Conservation (phyloP, 1,284 basidiomycete genomes). For the Cryptococcus sp. region DNA sequence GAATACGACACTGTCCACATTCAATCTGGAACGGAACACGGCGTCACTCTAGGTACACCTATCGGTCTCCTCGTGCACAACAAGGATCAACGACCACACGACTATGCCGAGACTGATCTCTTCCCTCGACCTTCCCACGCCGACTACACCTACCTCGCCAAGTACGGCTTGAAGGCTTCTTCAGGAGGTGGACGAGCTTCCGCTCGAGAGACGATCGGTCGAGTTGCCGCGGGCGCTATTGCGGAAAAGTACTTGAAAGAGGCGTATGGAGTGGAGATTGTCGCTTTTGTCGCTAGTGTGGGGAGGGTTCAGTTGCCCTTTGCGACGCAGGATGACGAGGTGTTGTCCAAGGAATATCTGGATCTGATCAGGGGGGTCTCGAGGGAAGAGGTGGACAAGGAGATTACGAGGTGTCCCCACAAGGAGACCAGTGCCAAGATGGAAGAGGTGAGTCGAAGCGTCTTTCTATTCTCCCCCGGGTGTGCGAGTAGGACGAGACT, state of each 20-base stretch:
- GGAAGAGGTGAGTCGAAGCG: slow-evolving; percentile 59
- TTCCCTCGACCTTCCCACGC: slow-evolving; percentile 97
- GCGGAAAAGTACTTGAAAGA: slow-evolving; percentile 92
- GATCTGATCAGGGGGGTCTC: slow-evolving; percentile 73
- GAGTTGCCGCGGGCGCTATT: slow-evolving; percentile 96
- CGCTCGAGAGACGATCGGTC: slow-evolving; percentile 94
- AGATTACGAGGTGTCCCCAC: slow-evolving; percentile 87
- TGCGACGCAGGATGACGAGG: slow-evolving; percentile 66
- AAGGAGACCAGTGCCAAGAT: slow-evolving; percentile 79
- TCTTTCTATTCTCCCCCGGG: not conserved
- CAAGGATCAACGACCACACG: slow-evolving; percentile 96
- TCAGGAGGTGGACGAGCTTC: slow-evolving; percentile 91
- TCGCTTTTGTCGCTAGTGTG: slow-evolving; percentile 94
- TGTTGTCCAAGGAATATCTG: slow-evolving; percentile 76
- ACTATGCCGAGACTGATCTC: slow-evolving; percentile 96
- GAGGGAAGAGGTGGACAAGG: slow-evolving; percentile 81
- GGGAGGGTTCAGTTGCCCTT: slow-evolving; percentile 77
- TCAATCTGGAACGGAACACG: slow-evolving; percentile 90
- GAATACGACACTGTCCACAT: slow-evolving; percentile 94
- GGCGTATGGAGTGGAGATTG: slow-evolving; percentile 87
- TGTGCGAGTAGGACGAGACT: not conserved
- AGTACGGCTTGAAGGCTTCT: slow-evolving; percentile 96
- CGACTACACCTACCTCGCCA: slow-evolving; percentile 96
- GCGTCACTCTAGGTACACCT: slow-evolving; percentile 93
- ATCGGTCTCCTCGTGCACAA: slow-evolving; percentile 94